phyloP scores from a whole-genome alignment of 208 protist species.

The Vickermania ingenoplastis region DNA sequence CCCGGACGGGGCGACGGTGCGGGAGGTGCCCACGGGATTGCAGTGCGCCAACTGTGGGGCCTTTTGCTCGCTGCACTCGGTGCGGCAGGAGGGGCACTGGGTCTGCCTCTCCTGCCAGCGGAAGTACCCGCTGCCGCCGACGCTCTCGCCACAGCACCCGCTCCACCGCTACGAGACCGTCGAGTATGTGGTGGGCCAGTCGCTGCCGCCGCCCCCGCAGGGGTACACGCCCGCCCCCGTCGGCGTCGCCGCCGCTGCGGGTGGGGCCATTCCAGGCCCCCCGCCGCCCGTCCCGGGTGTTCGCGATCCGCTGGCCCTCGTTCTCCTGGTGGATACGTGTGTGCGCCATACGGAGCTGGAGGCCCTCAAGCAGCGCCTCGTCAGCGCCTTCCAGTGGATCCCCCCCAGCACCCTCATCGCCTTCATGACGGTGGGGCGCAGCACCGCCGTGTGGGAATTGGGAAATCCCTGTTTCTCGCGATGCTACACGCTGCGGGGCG shows the following conservation, averaged over 20 bases:
- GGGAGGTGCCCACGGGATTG: slow-evolving; percentile 10
- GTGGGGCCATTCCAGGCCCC: not conserved
- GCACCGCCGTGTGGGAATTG: slow-evolving; percentile 81
- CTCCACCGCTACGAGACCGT: slow-evolving; percentile 68
- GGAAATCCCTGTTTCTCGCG: slow-evolving; percentile 46
- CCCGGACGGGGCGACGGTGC: slow-evolving; percentile 8
- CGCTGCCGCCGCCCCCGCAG: not conserved
- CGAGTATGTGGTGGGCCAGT: slow-evolving; percentile 57
- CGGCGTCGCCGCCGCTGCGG: not conserved
- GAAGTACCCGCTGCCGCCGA: slow-evolving; percentile 38
- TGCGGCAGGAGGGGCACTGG: slow-evolving; percentile 61
- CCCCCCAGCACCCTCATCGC: slow-evolving; percentile 93
- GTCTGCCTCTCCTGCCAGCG: slow-evolving; percentile 67
- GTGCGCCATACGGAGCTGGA: slow-evolving; percentile 87
- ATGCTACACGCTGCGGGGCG: slow-evolving; percentile 61
- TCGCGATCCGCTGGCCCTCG: slow-evolving; percentile 15
- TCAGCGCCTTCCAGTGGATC: slow-evolving; percentile 88
- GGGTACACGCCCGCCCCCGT: not conserved
- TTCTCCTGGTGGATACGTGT: slow-evolving; percentile 97
- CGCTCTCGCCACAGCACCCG: slow-evolving; percentile 46
- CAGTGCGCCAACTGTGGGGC: slow-evolving; percentile 67
- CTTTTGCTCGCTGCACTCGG: slow-evolving; percentile 51
- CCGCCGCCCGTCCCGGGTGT: not conserved
- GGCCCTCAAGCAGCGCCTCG: slow-evolving; percentile 87
- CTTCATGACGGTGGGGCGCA: slow-evolving; percentile 95